A percentile compares a stretch with the other conserved stretches of the same genome.
Conservation (phyloP, 306 rosid species). For the Lagenaria siceraria region DNA sequence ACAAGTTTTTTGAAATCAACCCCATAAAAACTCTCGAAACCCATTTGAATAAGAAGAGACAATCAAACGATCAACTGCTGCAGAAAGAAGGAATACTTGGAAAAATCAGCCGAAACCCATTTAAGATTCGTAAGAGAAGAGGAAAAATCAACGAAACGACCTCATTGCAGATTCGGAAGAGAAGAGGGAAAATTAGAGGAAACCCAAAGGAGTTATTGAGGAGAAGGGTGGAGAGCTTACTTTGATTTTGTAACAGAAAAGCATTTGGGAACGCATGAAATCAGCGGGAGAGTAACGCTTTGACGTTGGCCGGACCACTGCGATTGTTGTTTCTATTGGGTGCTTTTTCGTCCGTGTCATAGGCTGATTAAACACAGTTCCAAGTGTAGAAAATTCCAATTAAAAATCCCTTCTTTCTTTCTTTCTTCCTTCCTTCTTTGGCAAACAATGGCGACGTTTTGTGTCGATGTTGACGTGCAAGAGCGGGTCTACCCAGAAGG, state of each 20-base stretch:
- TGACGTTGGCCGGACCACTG: constrained; percentile 3
- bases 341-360: constrained; percentile 23
- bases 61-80: not conserved
- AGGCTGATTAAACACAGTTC: constrained; percentile 13
- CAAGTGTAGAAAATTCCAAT: constrained; percentile 17
- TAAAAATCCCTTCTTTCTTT: not conserved
- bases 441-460: constrained; percentile 12
- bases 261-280: constrained; percentile 11
- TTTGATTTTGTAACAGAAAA: not conserved
- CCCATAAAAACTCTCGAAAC: not conserved
- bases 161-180: not conserved
- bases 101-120: not conserved
- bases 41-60: not conserved
- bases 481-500: constrained; percentile 3
- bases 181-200: not conserved
- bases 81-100: not conserved
- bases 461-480: constrained; percentile 16
- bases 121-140: not conserved
- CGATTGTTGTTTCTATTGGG: constrained; percentile 10
- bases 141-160: not conserved
- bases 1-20: not conserved
- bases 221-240: constrained; percentile 13
- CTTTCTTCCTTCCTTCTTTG: not conserved
- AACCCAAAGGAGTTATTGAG: not conserved
- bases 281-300: constrained; percentile 16